Percentiles rank a stretch among this genome's conserved stretches.
These are phyloP conservation scores for Ophiocordyceps camponoti-floridani DNA, from an alignment of 2,329 filamentous ascomycete species.

Conservation along the genomic window DNA sequence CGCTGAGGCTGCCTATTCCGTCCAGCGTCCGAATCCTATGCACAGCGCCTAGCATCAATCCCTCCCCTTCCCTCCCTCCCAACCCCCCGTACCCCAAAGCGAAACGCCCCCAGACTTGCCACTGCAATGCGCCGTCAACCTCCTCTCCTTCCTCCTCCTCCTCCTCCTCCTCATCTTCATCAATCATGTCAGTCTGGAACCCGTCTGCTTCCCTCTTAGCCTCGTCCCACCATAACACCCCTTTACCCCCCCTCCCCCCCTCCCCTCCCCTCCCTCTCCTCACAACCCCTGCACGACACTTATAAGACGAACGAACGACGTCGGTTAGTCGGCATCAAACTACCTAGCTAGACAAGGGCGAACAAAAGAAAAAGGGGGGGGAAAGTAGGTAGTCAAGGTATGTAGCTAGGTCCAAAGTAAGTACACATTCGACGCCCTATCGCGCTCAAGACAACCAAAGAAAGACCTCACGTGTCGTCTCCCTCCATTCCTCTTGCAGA, in stretches of 20 bases:
- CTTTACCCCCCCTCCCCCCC: neutral
- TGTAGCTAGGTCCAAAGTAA: too few relatives aligned
- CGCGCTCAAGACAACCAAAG: too few relatives aligned
- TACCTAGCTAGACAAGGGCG: neutral
- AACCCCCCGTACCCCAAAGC: too few relatives aligned
- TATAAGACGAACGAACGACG: neutral
- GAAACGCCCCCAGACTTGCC: neutral
- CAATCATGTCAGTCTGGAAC: too few relatives aligned
- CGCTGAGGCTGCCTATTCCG: too few relatives aligned
- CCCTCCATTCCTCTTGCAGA: too few relatives aligned
- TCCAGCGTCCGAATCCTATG: neutral
- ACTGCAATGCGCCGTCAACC: neutral
- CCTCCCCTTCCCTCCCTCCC: too few relatives aligned
- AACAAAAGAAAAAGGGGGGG: too few relatives aligned
- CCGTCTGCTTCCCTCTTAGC: neutral
- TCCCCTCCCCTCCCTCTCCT: neutral
- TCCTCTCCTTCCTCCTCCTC: neutral
- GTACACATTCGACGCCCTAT: too few relatives aligned
- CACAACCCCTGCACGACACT: neutral
- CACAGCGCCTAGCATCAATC: neutral
- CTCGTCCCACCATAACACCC: neutral
- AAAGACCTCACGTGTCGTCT: too few relatives aligned
- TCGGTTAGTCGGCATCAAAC: neutral
- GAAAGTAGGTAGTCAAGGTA: too few relatives aligned
- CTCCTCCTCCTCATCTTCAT: too few relatives aligned